These are phyloP conservation scores for Scheffersomyces ergatensis DNA, from an alignment of 805 yeast species.

Conservation along the genomic window DNA sequence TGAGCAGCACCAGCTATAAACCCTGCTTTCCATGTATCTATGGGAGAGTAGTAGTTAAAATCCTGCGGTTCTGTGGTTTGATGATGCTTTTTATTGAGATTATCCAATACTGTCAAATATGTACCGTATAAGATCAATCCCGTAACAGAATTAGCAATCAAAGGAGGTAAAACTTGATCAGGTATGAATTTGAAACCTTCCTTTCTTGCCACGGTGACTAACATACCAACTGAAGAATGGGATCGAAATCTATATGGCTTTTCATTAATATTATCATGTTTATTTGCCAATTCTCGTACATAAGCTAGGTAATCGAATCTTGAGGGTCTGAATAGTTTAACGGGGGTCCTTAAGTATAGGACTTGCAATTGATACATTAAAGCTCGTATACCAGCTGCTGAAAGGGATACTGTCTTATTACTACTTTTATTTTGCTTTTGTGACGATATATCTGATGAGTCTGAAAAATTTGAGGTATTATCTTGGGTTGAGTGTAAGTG, in stretches of 20 bases:
- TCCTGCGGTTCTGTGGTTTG: constrained; percentile 6
- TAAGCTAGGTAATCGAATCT: constrained; percentile 82
- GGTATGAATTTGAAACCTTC: constrained; percentile 90
- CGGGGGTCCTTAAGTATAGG: constrained; percentile 75
- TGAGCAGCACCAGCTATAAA: constrained; percentile 83
- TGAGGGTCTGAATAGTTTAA: constrained; percentile 86
- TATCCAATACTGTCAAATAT: constrained; percentile 56
- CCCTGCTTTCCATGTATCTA: constrained; percentile 77
- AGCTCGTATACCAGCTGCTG: constrained; percentile 86
- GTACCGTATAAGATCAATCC: constrained; percentile 85
- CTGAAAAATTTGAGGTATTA: too few relatives aligned
- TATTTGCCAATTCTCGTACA: constrained; percentile 50
- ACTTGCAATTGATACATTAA: constrained; percentile 74
- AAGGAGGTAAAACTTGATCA: constrained; percentile 80
- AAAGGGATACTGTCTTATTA: constrained; percentile 62
- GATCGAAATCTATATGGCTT: constrained; percentile 58
- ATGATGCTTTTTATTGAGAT: constrained; percentile 14
- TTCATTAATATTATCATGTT: constrained; percentile 40
- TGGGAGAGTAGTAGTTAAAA: constrained; percentile 20
- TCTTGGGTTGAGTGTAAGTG: not conserved
- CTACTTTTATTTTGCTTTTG: constrained; percentile 9
- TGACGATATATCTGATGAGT: not conserved
- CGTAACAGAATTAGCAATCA: constrained; percentile 84
- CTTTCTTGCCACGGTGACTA: constrained; percentile 64
- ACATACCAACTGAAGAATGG: constrained; percentile 76